Evolutionary conservation across 345 rosid genomes (phyloP).

Genomic region (Eucalyptus sp.): DNA sequence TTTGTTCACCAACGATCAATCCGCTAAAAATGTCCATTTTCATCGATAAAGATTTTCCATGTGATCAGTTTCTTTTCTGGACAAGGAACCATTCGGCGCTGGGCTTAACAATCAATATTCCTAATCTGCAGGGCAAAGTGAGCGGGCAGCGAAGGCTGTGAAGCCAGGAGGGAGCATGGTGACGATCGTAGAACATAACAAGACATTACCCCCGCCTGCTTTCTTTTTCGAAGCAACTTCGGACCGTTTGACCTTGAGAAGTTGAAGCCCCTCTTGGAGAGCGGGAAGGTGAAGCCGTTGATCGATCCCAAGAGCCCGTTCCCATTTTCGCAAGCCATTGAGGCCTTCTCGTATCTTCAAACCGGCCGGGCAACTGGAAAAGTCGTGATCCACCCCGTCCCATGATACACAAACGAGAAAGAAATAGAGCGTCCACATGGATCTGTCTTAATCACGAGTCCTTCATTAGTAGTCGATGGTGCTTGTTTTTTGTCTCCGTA

Average conservation of each 20-base stretch:
- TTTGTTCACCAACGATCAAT: background rate
- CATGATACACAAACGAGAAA: too few species aligned
- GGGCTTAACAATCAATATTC: background rate
- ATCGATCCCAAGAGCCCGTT: slow-evolving; percentile 74
- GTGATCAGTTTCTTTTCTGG: background rate
- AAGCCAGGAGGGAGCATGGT: slow-evolving; percentile 85
- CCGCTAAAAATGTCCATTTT: background rate
- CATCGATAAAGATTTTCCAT: background rate
- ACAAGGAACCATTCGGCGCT: background rate
- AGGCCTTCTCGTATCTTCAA: slow-evolving; percentile 68
- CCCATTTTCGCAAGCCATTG: slow-evolving; percentile 40
- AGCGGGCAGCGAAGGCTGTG: slow-evolving; percentile 61
- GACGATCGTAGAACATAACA: slow-evolving; percentile 29
- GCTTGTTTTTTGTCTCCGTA: background rate
- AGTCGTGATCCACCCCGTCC: slow-evolving; percentile 53
- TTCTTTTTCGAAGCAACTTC: slow-evolving; percentile 71
- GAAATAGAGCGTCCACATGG: background rate
- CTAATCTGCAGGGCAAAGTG: slow-evolving; percentile 48
- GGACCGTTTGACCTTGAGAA: slow-evolving; percentile 51
- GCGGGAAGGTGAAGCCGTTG: slow-evolving; percentile 60
- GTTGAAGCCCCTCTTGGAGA: slow-evolving; percentile 65
- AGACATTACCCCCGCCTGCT: slow-evolving; percentile 70
- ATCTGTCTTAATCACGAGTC: background rate
- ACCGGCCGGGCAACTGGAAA: slow-evolving; percentile 70
- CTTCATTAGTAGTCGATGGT: background rate